Evolutionary conservation across 208 protist genomes (phyloP), one percentile per base, ranked within the genome.

Genomic region (Tritrichomonas foetus): DNA sequence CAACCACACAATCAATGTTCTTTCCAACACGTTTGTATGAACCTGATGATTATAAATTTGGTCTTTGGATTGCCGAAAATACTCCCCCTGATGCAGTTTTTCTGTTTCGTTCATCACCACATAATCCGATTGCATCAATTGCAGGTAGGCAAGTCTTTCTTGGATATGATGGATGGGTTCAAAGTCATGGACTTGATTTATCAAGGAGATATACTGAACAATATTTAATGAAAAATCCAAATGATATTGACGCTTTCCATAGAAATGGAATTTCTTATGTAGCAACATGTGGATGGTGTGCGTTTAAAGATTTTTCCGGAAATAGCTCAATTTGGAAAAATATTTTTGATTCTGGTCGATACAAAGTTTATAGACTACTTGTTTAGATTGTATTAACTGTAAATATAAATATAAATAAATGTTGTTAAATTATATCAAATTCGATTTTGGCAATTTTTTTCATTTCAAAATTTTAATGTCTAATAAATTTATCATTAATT

Each of bases 51-150:
- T n/a, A 53, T 50, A 11, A 57, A 57, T 89, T 89, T 30, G 78
- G 78, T 39, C 41, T 53, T 36, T 89, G 78, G 78, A n/a, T 49
- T 33, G 41, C 78, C 25, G 78, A 89, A 89, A 89, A 89, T 30
- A 89, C 78, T 13, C 41, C 41, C 57, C 16, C 47, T 2, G 30
- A 89, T 22, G 44, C 78, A 39, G 47, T 89, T 16, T 89, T 44
- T 16, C n/a, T 89, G 78, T n/a, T 36, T 14, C n/a, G 16, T 33
- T 36, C 33, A n/a, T n/a, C 41, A 22, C 41, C 44, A 20, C 14
- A 27, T n/a, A 89, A 89, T 20, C 78, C 78, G 39, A 47, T 89
- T 39, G 14, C 39, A 0, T 44, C 78, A 61, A 53, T 89, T 57
- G 78, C 47, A 39, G 78, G 78, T 2, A 53, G 78, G 30, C 47